Evolutionary conservation across 306 rosid genomes (phyloP), one percentile per base, ranked within the genome.

Genomic region (Dicorynia guianensis): DNA sequence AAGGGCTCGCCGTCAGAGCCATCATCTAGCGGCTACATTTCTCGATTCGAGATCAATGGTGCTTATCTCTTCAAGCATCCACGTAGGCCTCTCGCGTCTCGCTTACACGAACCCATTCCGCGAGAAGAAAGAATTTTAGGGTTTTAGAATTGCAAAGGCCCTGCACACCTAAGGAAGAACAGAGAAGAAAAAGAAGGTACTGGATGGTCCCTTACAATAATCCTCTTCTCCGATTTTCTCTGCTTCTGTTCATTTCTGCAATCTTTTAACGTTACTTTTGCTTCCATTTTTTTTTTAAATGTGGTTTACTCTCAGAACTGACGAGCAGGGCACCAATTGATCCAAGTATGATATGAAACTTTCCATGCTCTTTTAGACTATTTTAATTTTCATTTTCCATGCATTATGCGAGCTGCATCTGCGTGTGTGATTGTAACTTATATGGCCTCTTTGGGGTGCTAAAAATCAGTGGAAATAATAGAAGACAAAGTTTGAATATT

Each of bases 91-190:
- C 46, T 62, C 25, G 18, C 1, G 30, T 62, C 25, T n/a, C 1
- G 30, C 18, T 74, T 81, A 56, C 83, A 56, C 77, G 85, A 87
- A 82, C 84, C 90, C 86, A 53, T 75, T 56, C 20, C 69, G 39
- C 69, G 39, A 11, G 60, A 5, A 13, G 60, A 15, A 71, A 30
- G n/a, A 35, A 68, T 76, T 64, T 20, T 87, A 90, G 96, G 92
- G 91, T 89, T 90, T 87, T 81, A 85, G 86, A 15, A 25, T 2
- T 8, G 2, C 8, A 14, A 42, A 8, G 34, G 25, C 60, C 5
- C 47, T 4, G 74, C 36, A 55, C 10, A 5, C 10, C 1, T 2
- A 30, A 53, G 74, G 7, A 12, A 55, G 9, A 6, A 6, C 12
- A n/a, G 77, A 15, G 35, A 11, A 63, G 36, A 63, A 35, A 48